Evolutionary conservation across 768 basidiomycete genomes (phyloP).

Genomic region (Postia placenta): DNA sequence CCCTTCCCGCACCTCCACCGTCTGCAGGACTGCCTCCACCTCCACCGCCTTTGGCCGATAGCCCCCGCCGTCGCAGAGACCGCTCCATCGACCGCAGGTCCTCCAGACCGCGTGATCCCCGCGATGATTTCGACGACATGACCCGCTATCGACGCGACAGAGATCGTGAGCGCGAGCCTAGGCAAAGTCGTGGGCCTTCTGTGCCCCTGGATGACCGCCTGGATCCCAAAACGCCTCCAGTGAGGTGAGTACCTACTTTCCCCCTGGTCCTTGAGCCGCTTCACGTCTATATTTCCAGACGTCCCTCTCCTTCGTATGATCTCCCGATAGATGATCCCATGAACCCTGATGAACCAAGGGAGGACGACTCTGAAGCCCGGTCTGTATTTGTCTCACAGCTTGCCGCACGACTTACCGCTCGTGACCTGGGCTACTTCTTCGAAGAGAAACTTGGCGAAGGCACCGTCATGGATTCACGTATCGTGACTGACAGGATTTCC

Average conservation of each 20-base stretch:
- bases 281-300: constrained; percentile 35
- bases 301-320: constrained; percentile 69
- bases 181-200: constrained; percentile 11
- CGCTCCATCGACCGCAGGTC: constrained; percentile 44
- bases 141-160: constrained; percentile 37
- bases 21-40: constrained; percentile 40
- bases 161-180: constrained; percentile 35
- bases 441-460: constrained; percentile 94
- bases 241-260: constrained; percentile 32
- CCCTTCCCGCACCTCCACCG: constrained; percentile 38
- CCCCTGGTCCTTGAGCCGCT: constrained; percentile 8
- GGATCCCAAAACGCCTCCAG: constrained; percentile 30
- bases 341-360: constrained; percentile 83
- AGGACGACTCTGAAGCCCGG: constrained; percentile 96
- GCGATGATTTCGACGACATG: constrained; percentile 61
- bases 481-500: constrained; percentile 93
- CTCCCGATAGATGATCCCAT: constrained; percentile 52
- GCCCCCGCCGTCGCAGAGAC: constrained; percentile 41
- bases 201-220: constrained; percentile 1
- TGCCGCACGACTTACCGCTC: constrained; percentile 91
- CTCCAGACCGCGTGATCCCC: constrained; percentile 40
- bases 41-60: constrained; percentile 42
- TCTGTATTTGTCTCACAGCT: constrained; percentile 99
- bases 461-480: constrained; percentile 90
- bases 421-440: constrained; percentile 98